These are phyloP conservation scores for Ocimum tenuiflorum DNA, from an alignment of 257 asterid species.

Conservation along the genomic window DNA sequence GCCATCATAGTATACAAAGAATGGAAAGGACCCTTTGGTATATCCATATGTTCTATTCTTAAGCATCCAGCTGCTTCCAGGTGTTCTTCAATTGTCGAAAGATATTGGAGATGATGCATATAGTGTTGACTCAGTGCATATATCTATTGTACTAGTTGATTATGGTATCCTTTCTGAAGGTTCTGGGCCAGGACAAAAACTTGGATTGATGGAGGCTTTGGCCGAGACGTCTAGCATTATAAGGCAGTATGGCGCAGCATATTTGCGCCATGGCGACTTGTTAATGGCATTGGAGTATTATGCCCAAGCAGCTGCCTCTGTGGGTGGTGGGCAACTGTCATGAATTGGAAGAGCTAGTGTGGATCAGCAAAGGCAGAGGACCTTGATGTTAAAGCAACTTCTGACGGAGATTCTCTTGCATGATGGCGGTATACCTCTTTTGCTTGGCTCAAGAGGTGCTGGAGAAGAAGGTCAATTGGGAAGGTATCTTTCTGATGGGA, in stretches of 20 bases:
- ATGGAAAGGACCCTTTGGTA: constrained; percentile 95
- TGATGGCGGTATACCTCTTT: constrained; percentile 69
- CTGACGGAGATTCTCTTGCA: constrained; percentile 67
- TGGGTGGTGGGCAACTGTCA: constrained; percentile 88
- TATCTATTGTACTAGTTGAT: constrained; percentile 70
- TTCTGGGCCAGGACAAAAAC: constrained; percentile 48
- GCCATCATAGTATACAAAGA: constrained; percentile 84
- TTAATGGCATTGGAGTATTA: constrained; percentile 81
- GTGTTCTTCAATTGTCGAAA: constrained; percentile 72
- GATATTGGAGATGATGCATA: constrained; percentile 77
- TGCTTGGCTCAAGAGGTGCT: constrained; percentile 81
- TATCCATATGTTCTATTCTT: constrained; percentile 85
- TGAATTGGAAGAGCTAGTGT: constrained; percentile 76
- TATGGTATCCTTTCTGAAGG: constrained; percentile 69
- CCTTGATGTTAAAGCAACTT: constrained; percentile 75
- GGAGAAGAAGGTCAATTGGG: constrained; percentile 92
- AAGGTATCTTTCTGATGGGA: constrained; percentile 64
- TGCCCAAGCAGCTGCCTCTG: constrained; percentile 92
- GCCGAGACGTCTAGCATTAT: constrained; percentile 87
- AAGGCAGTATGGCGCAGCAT: constrained; percentile 82
- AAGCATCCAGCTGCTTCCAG: constrained; percentile 90
- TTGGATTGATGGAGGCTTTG: constrained; percentile 81
- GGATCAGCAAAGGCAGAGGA: constrained; percentile 85
- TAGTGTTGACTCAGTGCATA: constrained; percentile 71
- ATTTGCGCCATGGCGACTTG: constrained; percentile 67